phyloP scores from a whole-genome alignment of 2,329 filamentous ascomycete genomes.

The Xylaria sp. region DNA sequence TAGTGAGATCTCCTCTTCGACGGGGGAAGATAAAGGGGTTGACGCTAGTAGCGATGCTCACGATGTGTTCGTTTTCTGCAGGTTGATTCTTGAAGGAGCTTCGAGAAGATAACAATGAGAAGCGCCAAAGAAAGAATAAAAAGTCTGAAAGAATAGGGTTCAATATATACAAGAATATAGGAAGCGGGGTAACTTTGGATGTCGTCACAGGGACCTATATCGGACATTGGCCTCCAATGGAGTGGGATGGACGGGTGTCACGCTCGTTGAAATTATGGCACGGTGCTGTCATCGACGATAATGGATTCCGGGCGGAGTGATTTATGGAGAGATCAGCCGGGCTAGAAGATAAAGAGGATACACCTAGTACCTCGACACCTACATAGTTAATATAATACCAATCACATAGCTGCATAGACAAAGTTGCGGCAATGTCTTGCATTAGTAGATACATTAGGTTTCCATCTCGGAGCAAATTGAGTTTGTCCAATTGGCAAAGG shows the following conservation, averaged over 20 bases:
- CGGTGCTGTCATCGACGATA: neutral
- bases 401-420: neutral
- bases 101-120: neutral
- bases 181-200: slow-evolving; percentile 40
- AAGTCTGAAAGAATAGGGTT: slow-evolving; percentile 2
- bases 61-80: slow-evolving; percentile 37
- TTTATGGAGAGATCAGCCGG: slow-evolving; percentile 23
- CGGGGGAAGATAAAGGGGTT: slow-evolving; percentile 18
- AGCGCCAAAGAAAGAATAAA: neutral
- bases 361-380: too few species aligned
- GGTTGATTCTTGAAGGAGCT: slow-evolving; percentile 2
- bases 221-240: slow-evolving; percentile 26
- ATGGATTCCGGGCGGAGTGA: slow-evolving; percentile 12
- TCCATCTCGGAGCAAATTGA: neutral
- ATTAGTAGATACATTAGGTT: neutral
- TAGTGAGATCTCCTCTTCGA: slow-evolving; percentile 28
- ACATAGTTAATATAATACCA: neutral
- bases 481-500: neutral
- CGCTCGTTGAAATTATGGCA: slow-evolving; percentile 7
- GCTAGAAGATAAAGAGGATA: neutral
- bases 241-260: slow-evolving; percentile 4
- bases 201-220: slow-evolving; percentile 43
- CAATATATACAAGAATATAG: slow-evolving; percentile 31
- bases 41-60: slow-evolving; percentile 41
- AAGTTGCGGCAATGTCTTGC: neutral